These are phyloP conservation scores for peach (Prunus persica) DNA, from an alignment of 306 rosid species.

Conservation along the genomic window DNA sequence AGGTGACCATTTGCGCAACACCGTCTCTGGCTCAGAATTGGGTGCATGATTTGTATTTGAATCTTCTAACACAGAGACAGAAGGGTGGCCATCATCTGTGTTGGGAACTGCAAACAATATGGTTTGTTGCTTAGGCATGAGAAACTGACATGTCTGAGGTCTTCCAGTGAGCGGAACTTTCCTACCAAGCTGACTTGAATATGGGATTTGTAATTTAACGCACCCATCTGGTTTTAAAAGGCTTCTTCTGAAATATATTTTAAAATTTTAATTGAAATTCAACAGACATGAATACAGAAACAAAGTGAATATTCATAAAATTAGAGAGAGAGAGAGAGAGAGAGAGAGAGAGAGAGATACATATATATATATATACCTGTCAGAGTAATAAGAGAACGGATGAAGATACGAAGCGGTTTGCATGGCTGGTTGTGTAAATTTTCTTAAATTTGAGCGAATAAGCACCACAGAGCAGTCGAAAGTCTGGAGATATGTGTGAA, in stretches of 20 bases:
- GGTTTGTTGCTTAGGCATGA: slow-evolving; percentile 20
- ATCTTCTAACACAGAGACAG: slow-evolving; percentile 40
- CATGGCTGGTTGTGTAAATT: slow-evolving; percentile 23
- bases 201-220: slow-evolving; percentile 31
- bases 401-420: slow-evolving; percentile 37
- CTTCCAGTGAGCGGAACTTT: slow-evolving; percentile 30
- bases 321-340: neutral
- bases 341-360: neutral
- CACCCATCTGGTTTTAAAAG: slow-evolving; percentile 23
- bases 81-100: slow-evolving; percentile 53
- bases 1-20: slow-evolving; percentile 75
- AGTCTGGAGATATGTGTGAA: neutral
- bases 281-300: slow-evolving; percentile 4
- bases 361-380: no score
- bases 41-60: slow-evolving; percentile 55
- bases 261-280: slow-evolving; percentile 8
- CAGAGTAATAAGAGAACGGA: slow-evolving; percentile 25
- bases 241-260: slow-evolving; percentile 44
- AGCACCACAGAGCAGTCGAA: neutral
- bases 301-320: neutral
- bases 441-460: neutral
- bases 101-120: slow-evolving; percentile 52
- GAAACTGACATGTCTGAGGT: slow-evolving; percentile 26
- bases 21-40: slow-evolving; percentile 27
- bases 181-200: slow-evolving; percentile 28